phyloP scores from a whole-genome alignment of 2,329 filamentous ascomycete species.

The Dactylellina drechsleri region DNA sequence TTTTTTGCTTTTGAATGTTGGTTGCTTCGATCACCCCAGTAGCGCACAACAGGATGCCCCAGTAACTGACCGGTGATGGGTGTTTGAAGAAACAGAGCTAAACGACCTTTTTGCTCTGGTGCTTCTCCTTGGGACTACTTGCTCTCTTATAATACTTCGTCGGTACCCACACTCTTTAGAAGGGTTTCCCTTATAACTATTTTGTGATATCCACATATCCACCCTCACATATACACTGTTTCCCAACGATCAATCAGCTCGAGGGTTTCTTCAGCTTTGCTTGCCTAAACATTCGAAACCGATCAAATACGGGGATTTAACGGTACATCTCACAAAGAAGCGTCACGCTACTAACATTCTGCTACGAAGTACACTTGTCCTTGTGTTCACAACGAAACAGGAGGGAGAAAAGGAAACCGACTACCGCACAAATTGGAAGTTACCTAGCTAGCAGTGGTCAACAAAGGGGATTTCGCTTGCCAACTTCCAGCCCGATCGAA shows the following conservation, averaged over 20 bases:
- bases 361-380: constrained; percentile 42
- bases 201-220: too few species aligned
- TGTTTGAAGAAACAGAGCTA: constrained; percentile 47
- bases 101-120: constrained; percentile 23
- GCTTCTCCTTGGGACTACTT: constrained; percentile 8
- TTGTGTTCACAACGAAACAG: constrained; percentile 54
- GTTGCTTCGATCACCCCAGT: constrained; percentile 43
- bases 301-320: constrained; percentile 37
- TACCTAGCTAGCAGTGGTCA: constrained; percentile 24
- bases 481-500: constrained; percentile 3
- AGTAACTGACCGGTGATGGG: constrained; percentile 52
- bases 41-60: constrained; percentile 34
- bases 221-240: too few species aligned
- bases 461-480: constrained; percentile 35
- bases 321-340: constrained; percentile 24
- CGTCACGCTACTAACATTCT: constrained; percentile 35
- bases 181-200: too few species aligned
- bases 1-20: constrained; percentile 50
- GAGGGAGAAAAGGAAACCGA: constrained; percentile 47
- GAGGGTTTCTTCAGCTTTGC: constrained; percentile 25
- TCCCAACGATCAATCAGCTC: background rate
- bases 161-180: constrained; percentile 36
- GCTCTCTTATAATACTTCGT: constrained; percentile 53
- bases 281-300: constrained; percentile 35
- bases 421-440: constrained; percentile 52